A percentile compares a stretch with the other conserved stretches of the same genome.
These are phyloP conservation scores for Neoboletus subvelutipes DNA, from an alignment of 768 basidiomycete species.

Conservation along the genomic window DNA sequence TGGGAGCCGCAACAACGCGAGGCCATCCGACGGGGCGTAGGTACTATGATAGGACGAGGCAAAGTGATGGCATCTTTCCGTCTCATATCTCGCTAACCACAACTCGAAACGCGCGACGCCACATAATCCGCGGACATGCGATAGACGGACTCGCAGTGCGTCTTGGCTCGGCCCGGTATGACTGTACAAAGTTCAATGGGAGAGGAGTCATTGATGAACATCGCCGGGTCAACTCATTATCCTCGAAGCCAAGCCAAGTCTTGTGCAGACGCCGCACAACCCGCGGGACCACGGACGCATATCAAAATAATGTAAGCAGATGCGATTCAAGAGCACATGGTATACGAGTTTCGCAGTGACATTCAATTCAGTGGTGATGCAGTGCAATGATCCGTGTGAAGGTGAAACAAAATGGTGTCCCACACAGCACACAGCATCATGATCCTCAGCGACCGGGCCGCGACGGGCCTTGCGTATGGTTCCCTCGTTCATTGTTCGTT, in stretches of 20 bases:
- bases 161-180: too few relatives aligned
- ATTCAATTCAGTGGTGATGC: not conserved
- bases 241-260: not conserved
- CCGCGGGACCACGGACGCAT: not conserved
- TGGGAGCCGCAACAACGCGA: not conserved
- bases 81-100: not conserved
- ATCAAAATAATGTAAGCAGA: too few relatives aligned
- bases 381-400: not conserved
- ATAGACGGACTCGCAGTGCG: not conserved
- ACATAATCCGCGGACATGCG: conserved; percentile 1
- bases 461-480: not conserved
- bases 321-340: not conserved
- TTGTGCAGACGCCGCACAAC: not conserved
- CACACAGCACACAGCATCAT: not conserved
- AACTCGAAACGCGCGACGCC: not conserved
- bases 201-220: not conserved
- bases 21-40: not conserved
- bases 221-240: not conserved
- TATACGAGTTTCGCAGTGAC: not conserved
- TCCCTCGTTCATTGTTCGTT: too few relatives aligned
- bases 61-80: not conserved
- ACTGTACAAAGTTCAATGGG: not conserved
- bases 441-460: not conserved
- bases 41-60: not conserved
- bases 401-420: not conserved